Base-by-base conservation (phyloP, 805 yeast species). In the Metschnikowia similis region DNA sequence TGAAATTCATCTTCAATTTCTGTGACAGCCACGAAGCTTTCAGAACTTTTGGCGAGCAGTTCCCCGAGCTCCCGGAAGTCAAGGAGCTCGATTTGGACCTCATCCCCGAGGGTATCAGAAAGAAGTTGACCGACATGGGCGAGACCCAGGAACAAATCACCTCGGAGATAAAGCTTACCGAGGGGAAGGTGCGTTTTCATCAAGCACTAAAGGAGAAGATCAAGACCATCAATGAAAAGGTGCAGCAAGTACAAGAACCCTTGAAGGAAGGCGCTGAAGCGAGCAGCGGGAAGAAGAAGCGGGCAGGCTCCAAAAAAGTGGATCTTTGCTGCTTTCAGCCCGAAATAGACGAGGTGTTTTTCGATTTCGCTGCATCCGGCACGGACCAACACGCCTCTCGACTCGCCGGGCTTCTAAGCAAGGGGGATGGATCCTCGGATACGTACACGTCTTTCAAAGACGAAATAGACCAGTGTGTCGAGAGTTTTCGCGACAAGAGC, bases 311-410 rank as follows among this genome's bases (percentile, higher is more conserved):
- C 7, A 72, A 66, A 48, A 77, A 71, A 49, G 50, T 72, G 27
- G 85, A 81, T 37, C 64, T 82, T 3, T 83, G 87, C 63, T 82
- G 82, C 9, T 82, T 70, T 59, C 80, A 80, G 49, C 52, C 62
- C 10, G 43, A 59, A 4, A 57, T 72, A 29, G 50, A 51, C 21
- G 32, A 44, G 28, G 30, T 28, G 31, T 35, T 38, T n/a, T 41
- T 26, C 7, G 26, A 39, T 28, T 29, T 27, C n/a, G 32, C 40
- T 35, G 32, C 29, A 7, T 30, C 28, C 38, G 41, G 36, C 26
- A 48, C 45, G 6, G 28, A 29, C 13, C 27, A 17, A 2, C 13
- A 28, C 10, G 13, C 42, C 34, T n/a, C 6, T 9, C 13, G 26
- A 21, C 26, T 34, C 21, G 13, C 30, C 3, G 26, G 32, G 34